Base-by-base conservation (phyloP, 1,284 basidiomycete species). In the Tausonia pullulans region DNA sequence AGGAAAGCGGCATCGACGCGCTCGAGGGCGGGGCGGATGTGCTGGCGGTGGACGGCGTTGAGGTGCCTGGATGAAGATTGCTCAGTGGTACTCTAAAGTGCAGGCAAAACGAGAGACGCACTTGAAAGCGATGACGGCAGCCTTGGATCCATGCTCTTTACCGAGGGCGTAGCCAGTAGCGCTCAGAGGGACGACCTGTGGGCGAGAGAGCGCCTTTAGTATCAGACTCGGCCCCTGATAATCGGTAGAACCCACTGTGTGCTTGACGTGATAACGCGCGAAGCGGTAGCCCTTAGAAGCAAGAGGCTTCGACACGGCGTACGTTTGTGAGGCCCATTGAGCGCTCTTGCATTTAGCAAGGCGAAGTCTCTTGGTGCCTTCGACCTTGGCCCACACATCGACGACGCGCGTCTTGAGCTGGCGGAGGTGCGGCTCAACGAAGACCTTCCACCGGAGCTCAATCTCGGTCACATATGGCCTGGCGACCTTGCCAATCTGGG, bases 351-450 rank as follows among this genome's bases (percentile, higher is more conserved):
- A 27, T 27, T 27, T 27, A 27, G 27, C 27, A 27, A 27, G 27
- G 27, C 27, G 27, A 27, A 27, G 27, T 27, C 27, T 27, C 56
- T 57, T 55, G 44, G 11, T 41, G 0, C 53, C 11, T 2, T 14
- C 45, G 5, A 62, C 2, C 61, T 57, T 48, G 53, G 57, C 54
- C 54, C 54, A 46, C 39, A 40, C 54, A 11, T 62, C 49, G 11
- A 3, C 16, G 11, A 40, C 54, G 55, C 56, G 27, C 44, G 43
- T 41, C 5, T 41, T 4, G 16, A 16, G 16, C n/a, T 41, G 53
- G 11, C 56, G 41, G 44, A 65, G n/a, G 50, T 65, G 55, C 14
- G 64, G 64, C 49, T 55, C 52, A 4, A 65, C 43, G 59, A 65
- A 51, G 52, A 61, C 43, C 48, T 53, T 55, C 58, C 58, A 65